Evolutionary conservation across 73 alveolate species (phyloP).

Genomic region (Uronychia setigera): DNA sequence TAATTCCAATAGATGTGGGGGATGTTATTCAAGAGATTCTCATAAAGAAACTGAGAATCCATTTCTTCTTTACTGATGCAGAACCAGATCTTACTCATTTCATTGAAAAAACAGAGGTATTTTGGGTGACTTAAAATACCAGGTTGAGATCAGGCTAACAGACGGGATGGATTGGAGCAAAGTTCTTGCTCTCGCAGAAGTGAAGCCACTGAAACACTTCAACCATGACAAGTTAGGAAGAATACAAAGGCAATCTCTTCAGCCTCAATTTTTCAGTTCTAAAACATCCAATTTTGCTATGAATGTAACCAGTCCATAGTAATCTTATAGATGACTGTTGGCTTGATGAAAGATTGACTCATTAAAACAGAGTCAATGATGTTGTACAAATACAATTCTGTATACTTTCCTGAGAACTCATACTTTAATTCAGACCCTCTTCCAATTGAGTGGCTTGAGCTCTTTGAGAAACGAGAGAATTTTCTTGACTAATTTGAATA

Average conservation of each 20-base stretch:
- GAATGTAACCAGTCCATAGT: background rate
- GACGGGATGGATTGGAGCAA: slow-evolving; percentile 81
- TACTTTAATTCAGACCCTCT: slow-evolving; percentile 31
- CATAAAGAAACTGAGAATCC: slow-evolving; percentile 62
- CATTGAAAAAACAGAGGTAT: slow-evolving; percentile 65
- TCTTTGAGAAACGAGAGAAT: slow-evolving; percentile 35
- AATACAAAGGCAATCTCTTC: slow-evolving; percentile 31
- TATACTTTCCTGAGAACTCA: slow-evolving; percentile 26
- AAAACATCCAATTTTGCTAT: background rate
- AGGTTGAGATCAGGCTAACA: slow-evolving; percentile 73
- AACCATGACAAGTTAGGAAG: background rate
- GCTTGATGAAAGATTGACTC: slow-evolving; percentile 13
- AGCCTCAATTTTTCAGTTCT: slow-evolving; percentile 6
- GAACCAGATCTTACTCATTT: slow-evolving; percentile 53
- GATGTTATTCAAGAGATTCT: background rate
- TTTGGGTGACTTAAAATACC: background rate
- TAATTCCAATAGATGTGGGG: slow-evolving; percentile 7
- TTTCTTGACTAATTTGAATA: slow-evolving; percentile 22
- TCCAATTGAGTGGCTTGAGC: slow-evolving; percentile 37
- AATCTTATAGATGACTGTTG: slow-evolving; percentile 17
- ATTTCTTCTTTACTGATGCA: slow-evolving; percentile 74
- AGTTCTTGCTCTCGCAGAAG: slow-evolving; percentile 34
- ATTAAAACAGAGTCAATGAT: slow-evolving; percentile 19
- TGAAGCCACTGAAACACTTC: slow-evolving; percentile 52
- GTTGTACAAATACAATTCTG: slow-evolving; percentile 10